Percentiles rank a stretch among this genome's conserved stretches.
These are phyloP conservation scores for Vitis rotundifolia DNA, from an alignment of 164 flowering plant species.

Conservation along the genomic window DNA sequence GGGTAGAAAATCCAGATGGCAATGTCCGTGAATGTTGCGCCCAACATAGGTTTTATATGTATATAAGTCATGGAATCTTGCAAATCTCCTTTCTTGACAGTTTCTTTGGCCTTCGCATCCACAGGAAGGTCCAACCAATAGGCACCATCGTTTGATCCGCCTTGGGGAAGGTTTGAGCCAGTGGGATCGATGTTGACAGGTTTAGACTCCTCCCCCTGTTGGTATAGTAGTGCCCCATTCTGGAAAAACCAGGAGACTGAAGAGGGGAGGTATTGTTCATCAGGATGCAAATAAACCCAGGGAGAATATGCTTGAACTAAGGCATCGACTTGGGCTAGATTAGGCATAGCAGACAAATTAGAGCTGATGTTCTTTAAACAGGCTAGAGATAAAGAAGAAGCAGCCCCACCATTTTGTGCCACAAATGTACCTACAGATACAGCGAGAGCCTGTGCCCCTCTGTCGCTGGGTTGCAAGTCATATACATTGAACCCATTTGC, in stretches of 20 bases:
- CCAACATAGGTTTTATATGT: constrained; percentile 75
- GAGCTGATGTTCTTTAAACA: constrained; percentile 54
- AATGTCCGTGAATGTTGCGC: constrained; percentile 70
- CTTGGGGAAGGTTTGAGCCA: constrained; percentile 84
- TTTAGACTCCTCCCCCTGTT: constrained; percentile 48
- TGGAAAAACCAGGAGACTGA: constrained; percentile 76
- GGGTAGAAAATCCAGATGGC: constrained; percentile 82
- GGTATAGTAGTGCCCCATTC: constrained; percentile 64
- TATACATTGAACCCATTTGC: constrained; percentile 36
- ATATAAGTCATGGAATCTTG: constrained; percentile 47
- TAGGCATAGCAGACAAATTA: constrained; percentile 52
- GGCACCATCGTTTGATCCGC: constrained; percentile 63
- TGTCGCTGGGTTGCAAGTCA: constrained; percentile 39
- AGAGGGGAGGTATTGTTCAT: constrained; percentile 70
- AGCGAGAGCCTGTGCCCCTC: constrained; percentile 54
- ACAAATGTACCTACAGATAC: constrained; percentile 59
- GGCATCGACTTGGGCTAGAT: constrained; percentile 46
- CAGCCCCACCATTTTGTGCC: constrained; percentile 21
- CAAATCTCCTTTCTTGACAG: constrained; percentile 64
- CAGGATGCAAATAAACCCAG: constrained; percentile 68
- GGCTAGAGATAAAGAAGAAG: constrained; percentile 23
- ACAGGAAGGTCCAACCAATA: constrained; percentile 87
- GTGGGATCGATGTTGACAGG: constrained; percentile 49
- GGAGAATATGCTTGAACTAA: constrained; percentile 64
- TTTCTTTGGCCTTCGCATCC: constrained; percentile 38